These are phyloP conservation scores for Dillenia turbinata DNA, from an alignment of 164 flowering plant genomes.

Conservation along the genomic window DNA sequence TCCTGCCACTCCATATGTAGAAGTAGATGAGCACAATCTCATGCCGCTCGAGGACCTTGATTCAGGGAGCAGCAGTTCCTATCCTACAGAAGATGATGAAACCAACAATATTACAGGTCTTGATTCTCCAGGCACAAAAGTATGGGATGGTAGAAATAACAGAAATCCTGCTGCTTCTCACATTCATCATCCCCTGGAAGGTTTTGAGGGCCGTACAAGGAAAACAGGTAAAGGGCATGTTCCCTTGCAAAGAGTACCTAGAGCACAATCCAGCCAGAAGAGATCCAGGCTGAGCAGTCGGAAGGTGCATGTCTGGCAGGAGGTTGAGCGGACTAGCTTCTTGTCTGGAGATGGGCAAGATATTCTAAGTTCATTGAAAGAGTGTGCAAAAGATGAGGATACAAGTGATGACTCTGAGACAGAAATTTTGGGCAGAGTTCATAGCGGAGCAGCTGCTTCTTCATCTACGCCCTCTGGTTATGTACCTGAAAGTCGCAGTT, in stretches of 20 bases:
- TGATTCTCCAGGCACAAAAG: constrained; percentile 86
- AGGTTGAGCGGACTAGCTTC: constrained; percentile 86
- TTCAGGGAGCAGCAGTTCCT: constrained; percentile 51
- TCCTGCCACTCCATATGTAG: constrained; percentile 21
- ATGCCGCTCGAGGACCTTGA: constrained; percentile 41
- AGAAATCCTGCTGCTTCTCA: constrained; percentile 48
- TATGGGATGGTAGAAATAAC: constrained; percentile 89
- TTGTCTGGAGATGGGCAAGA: constrained; percentile 81
- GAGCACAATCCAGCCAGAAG: constrained; percentile 50
- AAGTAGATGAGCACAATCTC: constrained; percentile 32
- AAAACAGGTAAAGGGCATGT: constrained; percentile 42
- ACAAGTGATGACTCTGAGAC: constrained; percentile 77
- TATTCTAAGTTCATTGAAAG: constrained; percentile 46
- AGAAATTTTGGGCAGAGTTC: constrained; percentile 55
- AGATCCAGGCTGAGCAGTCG: constrained; percentile 54
- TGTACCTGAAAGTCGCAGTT: constrained; percentile 30
- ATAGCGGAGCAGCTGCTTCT: constrained; percentile 72
- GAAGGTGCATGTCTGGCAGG: constrained; percentile 66
- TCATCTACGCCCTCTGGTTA: constrained; percentile 53
- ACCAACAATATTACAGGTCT: constrained; percentile 64
- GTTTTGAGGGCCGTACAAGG: constrained; percentile 41
- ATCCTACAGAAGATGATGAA: constrained; percentile 77
- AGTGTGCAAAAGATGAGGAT: constrained; percentile 40
- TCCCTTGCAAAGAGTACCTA: constrained; percentile 33
- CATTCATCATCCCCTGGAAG: constrained; percentile 95